Base-by-base conservation (phyloP, 1,139 yeast genomes). In the Kodamaea suecica region DNA sequence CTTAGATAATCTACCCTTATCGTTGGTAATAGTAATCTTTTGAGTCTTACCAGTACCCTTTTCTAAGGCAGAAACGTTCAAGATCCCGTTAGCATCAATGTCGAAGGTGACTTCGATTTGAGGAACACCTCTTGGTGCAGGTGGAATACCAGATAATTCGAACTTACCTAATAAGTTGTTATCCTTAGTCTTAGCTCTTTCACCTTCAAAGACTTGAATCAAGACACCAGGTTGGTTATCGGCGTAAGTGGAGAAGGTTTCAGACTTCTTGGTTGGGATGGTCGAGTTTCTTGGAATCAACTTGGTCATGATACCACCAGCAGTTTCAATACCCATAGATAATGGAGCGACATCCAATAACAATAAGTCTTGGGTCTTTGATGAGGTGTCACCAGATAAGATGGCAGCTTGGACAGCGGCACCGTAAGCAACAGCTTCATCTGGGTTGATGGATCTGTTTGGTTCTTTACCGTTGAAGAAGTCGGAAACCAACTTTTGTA, bases 101-200 rank as follows among this genome's bases (percentile, higher is more conserved):
- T 87, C 95, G 59, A 88, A 88, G 44, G 95, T 87, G 51, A 90
- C 95, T 73, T 88, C 97, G 56, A 88, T 86, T 73, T 88, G 96
- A 55, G 97, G 96, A 47, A 83, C 87, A 71, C 97, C 97, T 73
- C 96, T 86, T 70, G 96, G 97, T 39, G 97, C 95, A 48, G 97
- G 95, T 59, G 97, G 97, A 50, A 90, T 90, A 62, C 95, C 95
- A 44, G 88, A 75, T 55, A 90, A 79, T 67, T 90, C 97, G 62
- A 90, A 90, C 73, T 90, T 90, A 68, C 97, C 97, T 54, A 90
- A 78, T 60, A 84, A 71, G 73, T 90, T 90, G 78, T 90, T 90
- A 70, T 90, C 97, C 73, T 86, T 86, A 45, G 95, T 87, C 74
- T 85, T 77, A 40, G 96, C 84, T 71, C 97, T 86, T 73, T 90